Evolutionary conservation across 306 rosid genomes (phyloP), one percentile per base, ranked within the genome.

Genomic region (Herpetospermum pedunculosum): DNA sequence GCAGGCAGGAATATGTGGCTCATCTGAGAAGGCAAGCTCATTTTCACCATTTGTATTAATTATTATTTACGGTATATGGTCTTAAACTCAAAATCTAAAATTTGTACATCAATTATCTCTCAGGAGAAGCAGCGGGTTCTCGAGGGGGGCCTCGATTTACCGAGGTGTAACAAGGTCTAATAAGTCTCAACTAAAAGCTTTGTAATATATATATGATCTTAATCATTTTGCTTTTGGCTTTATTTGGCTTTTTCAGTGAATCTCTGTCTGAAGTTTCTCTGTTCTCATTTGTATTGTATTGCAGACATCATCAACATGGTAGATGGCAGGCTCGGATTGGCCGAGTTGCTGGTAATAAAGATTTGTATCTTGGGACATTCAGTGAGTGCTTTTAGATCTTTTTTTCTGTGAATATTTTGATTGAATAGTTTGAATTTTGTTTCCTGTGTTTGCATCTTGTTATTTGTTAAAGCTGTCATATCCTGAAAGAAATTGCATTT

Each of bases 301-400:
- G 50, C 88, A 92, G 98, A 82, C 98, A 92, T 71, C 96, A 92
- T 81, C 98, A 92, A 76, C 96, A 90, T 84, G 98, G 98, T 77
- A 81, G 98, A 75, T 92, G 96, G 98, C 98, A 92, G 84, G 98
- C 98, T 73, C 80, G 96, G 79, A 92, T 92, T 65, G 98, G 98
- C 43, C 87, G 96, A 75, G 96, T 90, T 67, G 98, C 98, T 62
- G 98, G 98, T 43, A 92, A 90, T 80, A 92, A 92, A 79, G 96
- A 92, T 82, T 92, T 92, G 43, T 92, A 92, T 80, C 98, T 92
- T 70, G 98, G 98, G 76, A 92, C 98, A 64, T 92, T 90, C 79
- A 79, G 96, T 92, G 77, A 90, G 96, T 85, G 46, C 58, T 59
- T 71, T 80, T 40, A 10, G 50, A 65, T 72, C 25, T 23, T 35